Conservation (phyloP, 2,329 filamentous ascomycete species). For the Fusarium sp. region DNA sequence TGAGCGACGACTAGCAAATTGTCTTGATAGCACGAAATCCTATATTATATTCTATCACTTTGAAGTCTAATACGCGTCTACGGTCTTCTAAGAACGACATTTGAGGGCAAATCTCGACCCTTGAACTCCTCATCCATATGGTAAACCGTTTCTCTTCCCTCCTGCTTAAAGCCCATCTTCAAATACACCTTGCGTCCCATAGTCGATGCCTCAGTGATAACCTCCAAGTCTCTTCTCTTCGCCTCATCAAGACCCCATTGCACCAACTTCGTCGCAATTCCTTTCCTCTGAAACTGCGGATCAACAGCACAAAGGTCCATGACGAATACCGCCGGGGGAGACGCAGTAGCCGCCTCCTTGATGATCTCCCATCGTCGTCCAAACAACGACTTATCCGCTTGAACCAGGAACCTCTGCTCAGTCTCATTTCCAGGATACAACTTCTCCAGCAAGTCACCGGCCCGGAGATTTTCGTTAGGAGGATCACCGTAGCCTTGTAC, state of each 20-base stretch:
- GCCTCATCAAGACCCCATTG: constrained; percentile 63
- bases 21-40: not conserved
- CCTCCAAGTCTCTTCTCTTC: constrained; percentile 56
- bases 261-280: constrained; percentile 61
- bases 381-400: constrained; percentile 60
- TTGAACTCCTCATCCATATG: constrained; percentile 59
- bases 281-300: constrained; percentile 65
- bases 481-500: constrained; percentile 63
- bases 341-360: constrained; percentile 54
- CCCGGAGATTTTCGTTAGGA: constrained; percentile 51
- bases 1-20: not conserved
- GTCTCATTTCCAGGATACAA: constrained; percentile 59
- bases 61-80: too few relatives aligned
- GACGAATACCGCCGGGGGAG: constrained; percentile 62
- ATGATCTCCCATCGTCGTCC: constrained; percentile 59
- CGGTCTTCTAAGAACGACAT: constrained; percentile 60
- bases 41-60: not conserved
- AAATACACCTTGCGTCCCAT: constrained; percentile 63
- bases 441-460: constrained; percentile 50
- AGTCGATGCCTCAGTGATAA: constrained; percentile 60
- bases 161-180: constrained; percentile 61
- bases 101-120: constrained; percentile 55
- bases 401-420: constrained; percentile 61
- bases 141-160: constrained; percentile 59
- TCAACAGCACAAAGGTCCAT: constrained; percentile 67